Conservation (phyloP, 2,329 filamentous ascomycete genomes). For the Trichoderma sp. region DNA sequence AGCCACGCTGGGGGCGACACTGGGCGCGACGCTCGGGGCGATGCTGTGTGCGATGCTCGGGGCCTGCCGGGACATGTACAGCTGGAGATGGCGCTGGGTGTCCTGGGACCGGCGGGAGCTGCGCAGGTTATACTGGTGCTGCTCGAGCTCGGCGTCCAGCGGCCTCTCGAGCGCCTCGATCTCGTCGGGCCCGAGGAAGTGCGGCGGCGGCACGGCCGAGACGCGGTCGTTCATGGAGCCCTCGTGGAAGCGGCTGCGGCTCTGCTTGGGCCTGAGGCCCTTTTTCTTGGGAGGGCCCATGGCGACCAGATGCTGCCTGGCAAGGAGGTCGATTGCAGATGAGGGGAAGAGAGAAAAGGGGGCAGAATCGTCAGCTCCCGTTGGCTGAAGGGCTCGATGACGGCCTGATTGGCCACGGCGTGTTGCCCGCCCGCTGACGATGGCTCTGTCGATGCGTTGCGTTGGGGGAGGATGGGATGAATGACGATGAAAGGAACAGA, state of each 20-base stretch:
- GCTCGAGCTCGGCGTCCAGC: constrained; percentile 24
- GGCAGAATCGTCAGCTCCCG: too few relatives aligned
- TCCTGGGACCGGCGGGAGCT: constrained; percentile 17
- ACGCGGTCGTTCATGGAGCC: constrained; percentile 84
- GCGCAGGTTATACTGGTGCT: constrained; percentile 13
- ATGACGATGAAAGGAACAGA: not conserved
- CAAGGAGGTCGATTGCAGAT: not conserved
- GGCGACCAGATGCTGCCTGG: not conserved
- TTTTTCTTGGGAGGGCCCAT: constrained; percentile 39
- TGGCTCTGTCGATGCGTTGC: not conserved
- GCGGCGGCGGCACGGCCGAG: constrained; percentile 69
- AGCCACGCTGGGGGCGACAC: constrained; percentile 7
- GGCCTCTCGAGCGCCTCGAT: constrained; percentile 39
- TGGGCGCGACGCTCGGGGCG: constrained; percentile 12
- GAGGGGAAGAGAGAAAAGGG: not conserved
- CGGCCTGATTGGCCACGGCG: not conserved
- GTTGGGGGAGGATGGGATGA: not conserved
- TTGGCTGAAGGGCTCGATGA: constrained; percentile 1
- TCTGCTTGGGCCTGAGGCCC: constrained; percentile 40
- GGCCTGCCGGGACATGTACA: constrained; percentile 6
- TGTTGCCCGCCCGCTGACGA: not conserved
- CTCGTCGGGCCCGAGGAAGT: constrained; percentile 58
- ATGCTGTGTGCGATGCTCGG: constrained; percentile 4
- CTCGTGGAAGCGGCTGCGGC: constrained; percentile 66
- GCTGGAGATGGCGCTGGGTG: constrained; percentile 25